Evolutionary conservation across 2,329 filamentous ascomycete genomes (phyloP).

Genomic region (Fusarium xylarioides): DNA sequence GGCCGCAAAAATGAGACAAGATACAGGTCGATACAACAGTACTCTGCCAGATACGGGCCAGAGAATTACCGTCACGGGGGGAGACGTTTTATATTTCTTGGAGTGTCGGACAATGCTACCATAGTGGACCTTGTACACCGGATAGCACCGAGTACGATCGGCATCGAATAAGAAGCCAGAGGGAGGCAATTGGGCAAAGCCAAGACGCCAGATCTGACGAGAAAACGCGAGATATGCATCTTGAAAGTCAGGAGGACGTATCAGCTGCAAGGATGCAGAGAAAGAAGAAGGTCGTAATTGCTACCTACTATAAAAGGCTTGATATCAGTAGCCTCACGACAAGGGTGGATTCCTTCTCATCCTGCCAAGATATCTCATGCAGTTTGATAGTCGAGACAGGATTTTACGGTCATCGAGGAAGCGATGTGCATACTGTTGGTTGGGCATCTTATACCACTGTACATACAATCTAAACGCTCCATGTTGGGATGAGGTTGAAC

Average conservation of each 20-base stretch:
- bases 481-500: neutral
- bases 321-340: constrained; percentile 27
- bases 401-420: neutral
- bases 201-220: constrained; percentile 23
- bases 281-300: constrained; percentile 34
- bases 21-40: neutral
- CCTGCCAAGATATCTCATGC: constrained; percentile 18
- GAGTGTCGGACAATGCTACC: constrained; percentile 9
- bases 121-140: neutral
- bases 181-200: neutral
- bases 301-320: constrained; percentile 28
- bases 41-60: neutral
- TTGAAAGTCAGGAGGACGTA: constrained; percentile 17
- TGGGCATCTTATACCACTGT: neutral
- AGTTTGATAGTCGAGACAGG: neutral
- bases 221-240: neutral
- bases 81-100: constrained; percentile 19
- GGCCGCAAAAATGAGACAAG: neutral
- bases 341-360: constrained; percentile 8
- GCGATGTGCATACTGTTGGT: neutral
- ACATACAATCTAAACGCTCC: neutral
- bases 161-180: constrained; percentile 3
- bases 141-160: constrained; percentile 12
- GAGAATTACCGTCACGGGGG: neutral
- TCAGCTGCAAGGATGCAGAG: constrained; percentile 23